These are phyloP conservation scores for Friedmanniomyces endolithicus DNA, from an alignment of 495 filamentous ascomycete genomes.

Conservation along the genomic window DNA sequence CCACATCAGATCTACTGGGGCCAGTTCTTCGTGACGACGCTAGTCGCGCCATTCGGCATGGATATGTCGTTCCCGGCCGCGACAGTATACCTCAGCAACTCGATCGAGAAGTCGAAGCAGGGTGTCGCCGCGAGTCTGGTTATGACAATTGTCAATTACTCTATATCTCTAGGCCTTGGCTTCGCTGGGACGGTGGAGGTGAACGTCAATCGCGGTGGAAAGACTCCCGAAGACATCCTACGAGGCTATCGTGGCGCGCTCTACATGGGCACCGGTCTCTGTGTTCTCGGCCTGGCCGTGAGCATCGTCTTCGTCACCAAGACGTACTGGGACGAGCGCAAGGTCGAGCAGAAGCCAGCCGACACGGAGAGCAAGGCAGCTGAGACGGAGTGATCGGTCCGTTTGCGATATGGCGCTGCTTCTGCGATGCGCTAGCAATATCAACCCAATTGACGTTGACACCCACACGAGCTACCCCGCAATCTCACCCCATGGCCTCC, in stretches of 20 bases:
- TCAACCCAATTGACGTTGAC: not conserved
- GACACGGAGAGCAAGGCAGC: not conserved
- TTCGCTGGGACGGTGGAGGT: constrained; percentile 52
- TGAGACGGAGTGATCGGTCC: not conserved
- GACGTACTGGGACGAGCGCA: constrained; percentile 13
- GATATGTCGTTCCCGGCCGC: constrained; percentile 50
- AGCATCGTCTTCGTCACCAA: constrained; percentile 14
- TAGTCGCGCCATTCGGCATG: constrained; percentile 49
- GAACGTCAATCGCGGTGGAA: constrained; percentile 37
- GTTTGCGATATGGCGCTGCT: not conserved
- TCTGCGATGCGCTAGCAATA: too few relatives aligned
- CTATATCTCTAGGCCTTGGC: constrained; percentile 52
- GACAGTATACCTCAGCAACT: constrained; percentile 47
- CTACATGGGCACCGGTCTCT: constrained; percentile 46
- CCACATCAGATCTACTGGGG: constrained; percentile 45
- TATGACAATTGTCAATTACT: constrained; percentile 54
- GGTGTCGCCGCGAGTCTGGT: constrained; percentile 53
- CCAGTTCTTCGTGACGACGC: constrained; percentile 42
- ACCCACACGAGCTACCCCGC: constrained; percentile 1
- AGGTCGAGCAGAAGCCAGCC: not conserved
- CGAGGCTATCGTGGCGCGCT: constrained; percentile 44
- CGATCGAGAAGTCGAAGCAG: constrained; percentile 46
- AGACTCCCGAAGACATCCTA: constrained; percentile 30
- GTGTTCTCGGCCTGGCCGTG: constrained; percentile 35
- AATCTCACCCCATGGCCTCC: not conserved